Conservation (phyloP, 1,284 basidiomycete genomes). For the Ustilago sp. region DNA sequence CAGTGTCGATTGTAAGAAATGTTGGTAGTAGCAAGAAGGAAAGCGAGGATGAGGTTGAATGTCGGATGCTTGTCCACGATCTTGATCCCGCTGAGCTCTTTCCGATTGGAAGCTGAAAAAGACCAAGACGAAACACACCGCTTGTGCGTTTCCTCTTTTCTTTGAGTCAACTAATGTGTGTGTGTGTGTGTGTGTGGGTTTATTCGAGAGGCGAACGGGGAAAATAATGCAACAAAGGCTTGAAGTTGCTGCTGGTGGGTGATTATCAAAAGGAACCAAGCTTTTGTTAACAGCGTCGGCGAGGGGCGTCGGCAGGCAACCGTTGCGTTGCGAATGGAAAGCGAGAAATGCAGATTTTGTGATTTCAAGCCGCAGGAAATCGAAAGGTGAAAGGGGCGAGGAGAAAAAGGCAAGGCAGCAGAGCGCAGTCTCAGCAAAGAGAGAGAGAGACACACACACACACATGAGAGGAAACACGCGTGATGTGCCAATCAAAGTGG, state of each 20-base stretch:
- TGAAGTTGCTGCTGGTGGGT: conserved; percentile 8
- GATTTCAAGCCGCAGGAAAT: background rate
- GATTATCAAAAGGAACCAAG: conserved; percentile 13
- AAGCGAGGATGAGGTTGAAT: background rate
- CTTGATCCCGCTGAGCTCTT: background rate
- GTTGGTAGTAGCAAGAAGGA: background rate
- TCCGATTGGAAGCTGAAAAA: background rate
- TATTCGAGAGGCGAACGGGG: background rate
- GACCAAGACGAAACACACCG: background rate
- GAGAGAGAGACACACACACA: no score
- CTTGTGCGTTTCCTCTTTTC: background rate
- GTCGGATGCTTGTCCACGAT: background rate
- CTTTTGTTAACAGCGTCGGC: background rate
- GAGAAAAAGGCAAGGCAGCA: conserved; percentile 1
- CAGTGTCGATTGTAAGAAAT: background rate
- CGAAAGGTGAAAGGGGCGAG: background rate
- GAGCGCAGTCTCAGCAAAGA: background rate
- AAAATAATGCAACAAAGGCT: background rate
- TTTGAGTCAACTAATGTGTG: background rate
- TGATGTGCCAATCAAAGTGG: conserved; percentile 18
- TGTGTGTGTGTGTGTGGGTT: background rate
- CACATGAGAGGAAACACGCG: background rate
- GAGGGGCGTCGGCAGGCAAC: background rate
- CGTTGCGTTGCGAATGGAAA: conserved; percentile 1
- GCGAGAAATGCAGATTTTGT: background rate